Evolutionary conservation across 495 filamentous ascomycete species (phyloP), one percentile per base, ranked within the genome.

Genomic region (Hyphodiscus hymeniophilus): DNA sequence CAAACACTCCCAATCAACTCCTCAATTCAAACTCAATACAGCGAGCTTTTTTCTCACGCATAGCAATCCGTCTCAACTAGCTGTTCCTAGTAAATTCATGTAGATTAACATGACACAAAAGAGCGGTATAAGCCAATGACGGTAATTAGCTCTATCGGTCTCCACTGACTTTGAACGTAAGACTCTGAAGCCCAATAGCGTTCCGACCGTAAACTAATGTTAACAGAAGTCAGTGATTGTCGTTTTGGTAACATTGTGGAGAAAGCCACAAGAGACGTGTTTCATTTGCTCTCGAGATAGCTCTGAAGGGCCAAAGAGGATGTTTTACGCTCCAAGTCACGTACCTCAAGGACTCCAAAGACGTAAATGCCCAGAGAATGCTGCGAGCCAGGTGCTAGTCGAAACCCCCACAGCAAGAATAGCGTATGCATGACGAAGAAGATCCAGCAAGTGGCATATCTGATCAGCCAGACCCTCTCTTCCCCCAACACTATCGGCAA

Each of bases 401-500:
- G 17, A 15, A 45, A 45, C 4, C 42, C 42, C 42, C 26, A 45
- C 2, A 45, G 3, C 17, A 45, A 17, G 28, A 33, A 45, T 10
- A 45, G 28, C 7, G 18, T 21, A 34, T 45, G 42, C 17, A 16
- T 45, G 7, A 15, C 12, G 10, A 45, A 33, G 31, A 45, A 34
- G n/a, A 45, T 5, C 26, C 28, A 45, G 20, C 30, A 45, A 10
- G 42, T 45, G 13, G 17, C 42, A 8, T 45, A 22, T 21, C 42
- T 45, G 15, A 45, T 45, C 28, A 45, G 16, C 42, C 42, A 45
- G 13, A 45, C 31, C 13, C 54, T 45, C 24, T 23, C 41, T 12
- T 75, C 65, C 2, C 73, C 73, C 7, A 68, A 38, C 0, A 72
- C 60, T 2, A 76, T 49, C 1, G 71, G 70, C 15, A 65, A 17